Conservation (phyloP, 441 rosid genomes). For the Pelargonium myrrhifolium region DNA sequence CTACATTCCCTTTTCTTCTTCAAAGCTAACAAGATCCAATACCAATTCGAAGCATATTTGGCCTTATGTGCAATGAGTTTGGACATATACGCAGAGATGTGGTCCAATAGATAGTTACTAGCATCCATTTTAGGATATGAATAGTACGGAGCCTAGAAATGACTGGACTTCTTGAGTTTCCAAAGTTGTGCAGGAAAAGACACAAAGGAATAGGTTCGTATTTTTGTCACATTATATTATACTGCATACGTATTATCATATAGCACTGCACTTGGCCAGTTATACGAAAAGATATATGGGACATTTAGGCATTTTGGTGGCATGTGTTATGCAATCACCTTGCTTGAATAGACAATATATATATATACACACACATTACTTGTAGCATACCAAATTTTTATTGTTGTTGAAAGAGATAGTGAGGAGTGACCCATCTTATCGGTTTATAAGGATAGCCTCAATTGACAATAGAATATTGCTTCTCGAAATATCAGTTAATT, state of each 20-base stretch:
- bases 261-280: conserved; percentile 1
- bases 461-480: too few relatives aligned
- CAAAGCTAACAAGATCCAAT: background rate
- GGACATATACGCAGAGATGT: background rate
- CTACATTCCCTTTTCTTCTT: background rate
- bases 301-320: background rate
- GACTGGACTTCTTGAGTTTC: conserved; percentile 4
- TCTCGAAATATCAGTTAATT: background rate
- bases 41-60: background rate
- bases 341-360: background rate
- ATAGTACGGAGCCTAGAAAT: background rate
- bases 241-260: background rate
- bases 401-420: background rate
- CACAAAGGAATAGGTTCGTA: background rate
- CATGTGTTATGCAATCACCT: conserved; percentile 3
- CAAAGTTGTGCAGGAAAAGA: conserved; percentile 4
- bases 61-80: background rate
- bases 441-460: too few relatives aligned
- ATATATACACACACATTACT: background rate
- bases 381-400: background rate
- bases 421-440: background rate
- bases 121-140: background rate
- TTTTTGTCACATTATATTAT: conserved; percentile 2
- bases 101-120: conserved; percentile 9
- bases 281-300: background rate